Conservation (phyloP, 139 green algal species). For the Pleodorina starrii region DNA sequence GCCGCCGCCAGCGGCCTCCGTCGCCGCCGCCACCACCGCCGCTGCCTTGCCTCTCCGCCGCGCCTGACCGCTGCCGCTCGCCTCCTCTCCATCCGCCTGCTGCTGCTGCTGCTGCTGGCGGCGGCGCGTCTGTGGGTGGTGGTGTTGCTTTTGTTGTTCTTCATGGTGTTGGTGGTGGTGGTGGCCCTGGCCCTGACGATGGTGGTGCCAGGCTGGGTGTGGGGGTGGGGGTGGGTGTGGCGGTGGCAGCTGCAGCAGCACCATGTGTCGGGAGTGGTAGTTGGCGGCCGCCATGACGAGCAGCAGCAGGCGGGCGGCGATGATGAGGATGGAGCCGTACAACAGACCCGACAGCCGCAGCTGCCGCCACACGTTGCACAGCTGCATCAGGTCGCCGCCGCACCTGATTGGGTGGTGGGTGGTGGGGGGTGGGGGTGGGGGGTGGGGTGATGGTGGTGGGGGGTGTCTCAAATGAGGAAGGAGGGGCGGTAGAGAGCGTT, state of each 20-base stretch:
- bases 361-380: conserved; percentile 53
- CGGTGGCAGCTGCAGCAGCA: conserved; percentile 31
- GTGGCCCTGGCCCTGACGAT: not conserved
- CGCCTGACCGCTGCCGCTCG: not conserved
- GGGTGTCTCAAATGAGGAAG: no score
- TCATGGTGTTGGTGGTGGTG: not conserved
- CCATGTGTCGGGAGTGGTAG: conserved; percentile 43
- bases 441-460: not conserved
- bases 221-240: not conserved
- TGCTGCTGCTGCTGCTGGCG: not conserved
- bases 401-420: not conserved
- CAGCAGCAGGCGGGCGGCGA: conserved; percentile 47
- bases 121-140: not conserved
- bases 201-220: not conserved
- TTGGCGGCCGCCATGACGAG: conserved; percentile 44
- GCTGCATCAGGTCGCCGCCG: conserved; percentile 37
- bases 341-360: conserved; percentile 32
- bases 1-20: not conserved
- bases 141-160: not conserved
- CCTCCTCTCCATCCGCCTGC: not conserved
- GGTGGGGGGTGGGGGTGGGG: not conserved
- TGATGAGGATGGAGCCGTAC: conserved; percentile 46
- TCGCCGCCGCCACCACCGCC: not conserved
- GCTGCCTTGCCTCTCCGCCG: not conserved
- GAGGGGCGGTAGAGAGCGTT: no score